Conservation (phyloP, 2,329 filamentous ascomycete genomes). For the Blastomyces emzantsi region DNA sequence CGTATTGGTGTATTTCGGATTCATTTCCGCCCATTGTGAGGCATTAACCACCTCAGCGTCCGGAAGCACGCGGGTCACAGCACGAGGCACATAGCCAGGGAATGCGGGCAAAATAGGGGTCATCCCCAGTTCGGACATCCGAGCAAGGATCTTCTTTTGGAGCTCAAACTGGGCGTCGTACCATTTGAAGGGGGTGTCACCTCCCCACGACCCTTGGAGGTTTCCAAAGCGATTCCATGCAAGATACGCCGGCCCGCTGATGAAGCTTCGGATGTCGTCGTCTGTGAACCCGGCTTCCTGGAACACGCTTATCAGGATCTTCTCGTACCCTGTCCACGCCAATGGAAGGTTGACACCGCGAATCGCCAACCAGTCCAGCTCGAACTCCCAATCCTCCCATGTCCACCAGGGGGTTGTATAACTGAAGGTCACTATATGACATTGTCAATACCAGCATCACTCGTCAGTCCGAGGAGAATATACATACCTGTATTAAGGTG, state of each 20-base stretch:
- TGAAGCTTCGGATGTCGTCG: conserved; percentile 38
- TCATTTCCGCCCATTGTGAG: conserved; percentile 39
- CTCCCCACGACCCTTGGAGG: conserved; percentile 26
- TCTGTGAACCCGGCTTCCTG: conserved; percentile 38
- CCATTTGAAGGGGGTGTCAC: conserved; percentile 33
- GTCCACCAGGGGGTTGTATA: conserved; percentile 45
- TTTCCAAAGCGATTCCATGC: not conserved
- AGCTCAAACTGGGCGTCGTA: conserved; percentile 42
- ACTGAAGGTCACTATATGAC: conserved; percentile 45
- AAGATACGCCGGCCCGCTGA: conserved; percentile 18
- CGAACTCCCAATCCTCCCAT: conserved; percentile 47
- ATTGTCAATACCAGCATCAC: conserved; percentile 30
- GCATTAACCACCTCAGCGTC: conserved; percentile 38
- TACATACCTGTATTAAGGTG: not conserved
- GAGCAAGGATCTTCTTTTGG: conserved; percentile 41
- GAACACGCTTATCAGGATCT: conserved; percentile 43
- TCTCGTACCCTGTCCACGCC: conserved; percentile 46
- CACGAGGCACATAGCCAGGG: not conserved
- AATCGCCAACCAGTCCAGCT: conserved; percentile 47
- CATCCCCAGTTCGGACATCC: conserved; percentile 47
- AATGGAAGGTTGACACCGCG: conserved; percentile 45
- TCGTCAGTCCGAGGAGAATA: not conserved
- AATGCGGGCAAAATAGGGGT: conserved; percentile 20
- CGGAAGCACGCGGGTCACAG: conserved; percentile 23
- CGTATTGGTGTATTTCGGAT: conserved; percentile 36